These are phyloP conservation scores for Pseudogymnoascus verrucosus DNA, from an alignment of 2,329 filamentous ascomycete genomes.

Conservation along the genomic window DNA sequence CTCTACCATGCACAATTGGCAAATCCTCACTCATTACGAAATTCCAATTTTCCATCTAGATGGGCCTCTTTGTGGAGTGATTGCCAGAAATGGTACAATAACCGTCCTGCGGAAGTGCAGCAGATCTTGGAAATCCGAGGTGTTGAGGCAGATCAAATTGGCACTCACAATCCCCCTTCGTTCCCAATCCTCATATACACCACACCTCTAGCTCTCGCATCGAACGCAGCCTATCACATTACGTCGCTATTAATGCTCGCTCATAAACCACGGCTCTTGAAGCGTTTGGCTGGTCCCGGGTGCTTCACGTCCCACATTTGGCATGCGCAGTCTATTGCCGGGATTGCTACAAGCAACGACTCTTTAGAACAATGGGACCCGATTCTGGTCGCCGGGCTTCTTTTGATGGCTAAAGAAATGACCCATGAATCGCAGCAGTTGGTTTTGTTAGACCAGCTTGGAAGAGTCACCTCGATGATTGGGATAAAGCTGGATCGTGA, in stretches of 20 bases:
- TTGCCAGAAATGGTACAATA: slow-evolving; percentile 5
- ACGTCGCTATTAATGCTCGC: not conserved
- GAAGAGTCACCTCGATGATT: slow-evolving; percentile 13
- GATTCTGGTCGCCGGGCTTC: slow-evolving; percentile 22
- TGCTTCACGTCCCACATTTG: slow-evolving; percentile 19
- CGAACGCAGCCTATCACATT: slow-evolving; percentile 1
- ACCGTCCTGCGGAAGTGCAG: slow-evolving; percentile 3
- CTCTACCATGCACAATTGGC: not conserved
- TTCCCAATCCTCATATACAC: slow-evolving; percentile 10
- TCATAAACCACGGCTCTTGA: slow-evolving; percentile 8
- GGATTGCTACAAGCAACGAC: slow-evolving; percentile 24
- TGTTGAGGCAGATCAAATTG: not conserved
- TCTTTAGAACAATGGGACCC: slow-evolving; percentile 30
- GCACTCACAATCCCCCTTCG: not conserved
- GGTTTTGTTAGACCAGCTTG: slow-evolving; percentile 18
- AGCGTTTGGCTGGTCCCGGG: slow-evolving; percentile 1
- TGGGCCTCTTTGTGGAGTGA: slow-evolving; percentile 9
- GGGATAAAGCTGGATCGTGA: slow-evolving; percentile 16
- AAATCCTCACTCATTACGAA: not conserved
- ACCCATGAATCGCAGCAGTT: slow-evolving; percentile 24
- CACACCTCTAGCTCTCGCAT: slow-evolving; percentile 2
- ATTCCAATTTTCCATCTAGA: not conserved
- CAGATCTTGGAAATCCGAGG: slow-evolving; percentile 5
- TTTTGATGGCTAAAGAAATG: slow-evolving; percentile 19
- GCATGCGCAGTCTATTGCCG: slow-evolving; percentile 28